Evolutionary conservation across 371 early-diverging fungal species (phyloP).

Genomic region (Mucor lusitanicus): DNA sequence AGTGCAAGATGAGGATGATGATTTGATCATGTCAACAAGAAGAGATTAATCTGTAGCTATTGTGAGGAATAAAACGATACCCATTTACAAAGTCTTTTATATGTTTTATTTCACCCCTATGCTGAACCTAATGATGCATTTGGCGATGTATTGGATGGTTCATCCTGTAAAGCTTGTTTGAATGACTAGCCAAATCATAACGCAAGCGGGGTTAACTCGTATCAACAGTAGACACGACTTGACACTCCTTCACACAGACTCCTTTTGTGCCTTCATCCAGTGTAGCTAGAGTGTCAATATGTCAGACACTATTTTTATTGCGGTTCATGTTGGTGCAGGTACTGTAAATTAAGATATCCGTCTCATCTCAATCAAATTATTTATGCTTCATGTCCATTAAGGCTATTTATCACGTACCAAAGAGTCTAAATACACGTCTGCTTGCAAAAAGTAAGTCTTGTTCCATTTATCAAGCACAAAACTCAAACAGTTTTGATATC

Average conservation of each 20-base stretch:
- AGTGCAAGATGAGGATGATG: slow-evolving; percentile 18
- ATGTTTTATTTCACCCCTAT: background rate
- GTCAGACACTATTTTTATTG: slow-evolving; percentile 44
- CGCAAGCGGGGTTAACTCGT: background rate
- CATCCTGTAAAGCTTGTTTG: too few species aligned
- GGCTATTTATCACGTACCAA: slow-evolving; percentile 42
- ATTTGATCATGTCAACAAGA: background rate
- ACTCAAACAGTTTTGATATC: background rate
- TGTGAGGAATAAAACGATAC: background rate
- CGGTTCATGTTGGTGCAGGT: slow-evolving; percentile 68
- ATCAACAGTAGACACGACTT: background rate
- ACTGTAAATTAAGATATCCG: background rate
- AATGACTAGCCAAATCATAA: too few species aligned
- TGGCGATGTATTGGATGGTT: background rate
- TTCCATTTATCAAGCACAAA: background rate
- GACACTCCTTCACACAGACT: background rate
- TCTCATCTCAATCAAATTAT: background rate
- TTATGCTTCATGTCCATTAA: slow-evolving; percentile 2
- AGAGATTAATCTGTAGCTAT: background rate
- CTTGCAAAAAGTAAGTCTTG: slow-evolving; percentile 46
- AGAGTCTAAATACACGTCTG: slow-evolving; percentile 44
- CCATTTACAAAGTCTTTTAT: background rate
- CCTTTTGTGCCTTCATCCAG: background rate
- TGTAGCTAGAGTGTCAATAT: background rate
- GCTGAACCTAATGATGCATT: background rate